Evolutionary conservation across 495 filamentous ascomycete genomes (phyloP).

Genomic region (Hyaloscypha variabilis): DNA sequence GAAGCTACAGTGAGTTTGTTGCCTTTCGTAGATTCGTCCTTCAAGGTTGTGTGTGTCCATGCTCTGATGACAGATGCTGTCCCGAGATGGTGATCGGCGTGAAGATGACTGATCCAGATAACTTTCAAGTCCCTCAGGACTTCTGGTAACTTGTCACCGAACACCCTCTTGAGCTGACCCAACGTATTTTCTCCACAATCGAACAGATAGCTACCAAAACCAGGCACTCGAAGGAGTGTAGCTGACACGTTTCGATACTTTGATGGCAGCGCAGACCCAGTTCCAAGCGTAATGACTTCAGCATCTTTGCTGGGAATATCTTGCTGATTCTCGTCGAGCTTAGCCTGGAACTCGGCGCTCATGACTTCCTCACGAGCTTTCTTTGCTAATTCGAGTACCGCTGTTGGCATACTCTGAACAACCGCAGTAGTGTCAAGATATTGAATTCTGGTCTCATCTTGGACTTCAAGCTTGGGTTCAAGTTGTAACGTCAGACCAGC

Average conservation of each 20-base stretch:
- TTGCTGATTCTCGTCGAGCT: constrained; percentile 45
- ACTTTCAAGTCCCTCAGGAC: constrained; percentile 76
- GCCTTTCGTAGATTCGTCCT: constrained; percentile 42
- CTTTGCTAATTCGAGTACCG: constrained; percentile 54
- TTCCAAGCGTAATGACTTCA: constrained; percentile 86
- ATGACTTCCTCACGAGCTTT: constrained; percentile 46
- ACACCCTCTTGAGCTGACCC: constrained; percentile 83
- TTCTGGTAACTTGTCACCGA: constrained; percentile 62
- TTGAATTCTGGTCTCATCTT: constrained; percentile 48
- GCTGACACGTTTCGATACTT: constrained; percentile 95
- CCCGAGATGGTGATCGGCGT: constrained; percentile 96
- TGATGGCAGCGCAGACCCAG: constrained; percentile 84
- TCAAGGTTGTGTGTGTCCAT: constrained; percentile 56
- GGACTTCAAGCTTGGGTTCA: constrained; percentile 62
- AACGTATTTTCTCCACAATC: constrained; percentile 94
- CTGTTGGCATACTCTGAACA: constrained; percentile 34
- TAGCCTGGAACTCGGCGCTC: constrained; percentile 40
- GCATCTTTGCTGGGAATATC: constrained; percentile 69
- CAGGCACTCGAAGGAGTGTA: constrained; percentile 83
- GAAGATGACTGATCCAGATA: constrained; percentile 93
- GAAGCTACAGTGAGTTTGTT: constrained; percentile 58
- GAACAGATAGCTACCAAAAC: constrained; percentile 78
- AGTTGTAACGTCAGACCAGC: constrained; percentile 57
- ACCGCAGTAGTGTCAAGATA: constrained; percentile 53
- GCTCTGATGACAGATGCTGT: constrained; percentile 75